These are phyloP conservation scores for Coccomyxa sp. DNA, from an alignment of 139 green algal species.

Conservation along the genomic window DNA sequence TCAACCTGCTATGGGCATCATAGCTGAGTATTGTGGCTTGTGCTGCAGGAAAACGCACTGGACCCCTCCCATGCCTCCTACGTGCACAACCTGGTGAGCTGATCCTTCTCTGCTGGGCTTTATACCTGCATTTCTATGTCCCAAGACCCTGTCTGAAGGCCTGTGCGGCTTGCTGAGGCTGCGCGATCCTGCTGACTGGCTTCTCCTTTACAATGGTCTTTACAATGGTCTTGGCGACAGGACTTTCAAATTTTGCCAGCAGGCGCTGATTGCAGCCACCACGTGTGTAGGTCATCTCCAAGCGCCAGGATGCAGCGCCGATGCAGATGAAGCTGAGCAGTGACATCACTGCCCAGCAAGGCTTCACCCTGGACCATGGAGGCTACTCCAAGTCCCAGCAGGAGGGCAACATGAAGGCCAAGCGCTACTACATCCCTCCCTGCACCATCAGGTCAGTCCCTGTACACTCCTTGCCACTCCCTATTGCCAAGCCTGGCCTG, in stretches of 20 bases:
- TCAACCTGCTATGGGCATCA: too few species aligned
- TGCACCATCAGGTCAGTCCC: slow-evolving; percentile 4
- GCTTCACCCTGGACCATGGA: neutral
- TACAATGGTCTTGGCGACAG: too few species aligned
- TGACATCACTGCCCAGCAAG: neutral
- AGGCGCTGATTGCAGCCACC: too few species aligned
- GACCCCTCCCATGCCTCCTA: neutral
- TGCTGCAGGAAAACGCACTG: neutral
- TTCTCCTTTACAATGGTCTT: too few species aligned
- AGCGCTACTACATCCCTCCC: neutral
- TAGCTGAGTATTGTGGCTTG: neutral
- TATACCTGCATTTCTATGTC: too few species aligned
- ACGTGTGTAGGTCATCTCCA: neutral
- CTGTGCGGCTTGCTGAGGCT: too few species aligned
- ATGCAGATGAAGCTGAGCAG: neutral
- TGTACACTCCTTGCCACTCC: too few species aligned
- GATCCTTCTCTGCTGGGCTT: too few species aligned
- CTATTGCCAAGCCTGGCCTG: too few species aligned
- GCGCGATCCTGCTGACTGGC: too few species aligned
- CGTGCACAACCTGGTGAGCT: neutral
- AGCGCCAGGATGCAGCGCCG: neutral
- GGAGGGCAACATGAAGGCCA: neutral
- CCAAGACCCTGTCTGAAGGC: too few species aligned
- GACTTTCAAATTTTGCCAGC: too few species aligned
- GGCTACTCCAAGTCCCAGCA: neutral